Base-by-base conservation (phyloP, 2,329 filamentous ascomycete genomes). In the Tolypocladium ophioglossoides region DNA sequence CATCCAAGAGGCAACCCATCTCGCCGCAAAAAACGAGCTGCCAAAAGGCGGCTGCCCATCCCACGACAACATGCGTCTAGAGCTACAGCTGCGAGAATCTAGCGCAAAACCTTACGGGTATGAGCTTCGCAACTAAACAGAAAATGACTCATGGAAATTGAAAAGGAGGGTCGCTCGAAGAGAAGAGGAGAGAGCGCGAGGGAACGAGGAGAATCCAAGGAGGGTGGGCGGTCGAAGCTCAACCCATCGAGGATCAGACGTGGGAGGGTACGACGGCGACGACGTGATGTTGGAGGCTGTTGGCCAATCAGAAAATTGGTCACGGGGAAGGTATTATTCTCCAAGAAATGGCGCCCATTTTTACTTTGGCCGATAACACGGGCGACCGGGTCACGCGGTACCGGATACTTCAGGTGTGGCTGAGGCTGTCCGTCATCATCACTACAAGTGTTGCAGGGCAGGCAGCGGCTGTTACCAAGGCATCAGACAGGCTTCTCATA, bases 281-380 rank as follows among this genome's bases (percentile, higher is more conserved):
- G 59, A 68, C 62, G 63, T 67, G 66, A 66, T 63, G 66, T 64
- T 61, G 63, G 59, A 50, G 41, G 47, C 37, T 50, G 54, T 60
- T 52, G 64, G 60, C 69, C 69, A 72, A 71, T 71, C 67, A 72
- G 62, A 71, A 71, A 70, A 69, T 62, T 66, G 66, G 63, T 63
- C 66, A 63, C 63, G 60, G 56, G 57, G 59, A 61, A 64, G 61
- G 60, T 62, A 66, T 68, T 66, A 63, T 67, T 69, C 65, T 67
- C 58, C 60, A 62, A 63, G 66, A 67, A 62, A 60, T 58, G 62
- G 62, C 56, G 62, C 63, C 64, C 63, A 64, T 66, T 67, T 69
- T 66, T 63, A 59, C 57, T 54, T 63, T 54, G 57, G 55, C 52
- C 59, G 62, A 62, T 58, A 62, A 64, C 62, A 59, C 40, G 27